These are phyloP conservation scores for Blastomyces emzantsi DNA, from an alignment of 2,329 filamentous ascomycete genomes.

Conservation along the genomic window DNA sequence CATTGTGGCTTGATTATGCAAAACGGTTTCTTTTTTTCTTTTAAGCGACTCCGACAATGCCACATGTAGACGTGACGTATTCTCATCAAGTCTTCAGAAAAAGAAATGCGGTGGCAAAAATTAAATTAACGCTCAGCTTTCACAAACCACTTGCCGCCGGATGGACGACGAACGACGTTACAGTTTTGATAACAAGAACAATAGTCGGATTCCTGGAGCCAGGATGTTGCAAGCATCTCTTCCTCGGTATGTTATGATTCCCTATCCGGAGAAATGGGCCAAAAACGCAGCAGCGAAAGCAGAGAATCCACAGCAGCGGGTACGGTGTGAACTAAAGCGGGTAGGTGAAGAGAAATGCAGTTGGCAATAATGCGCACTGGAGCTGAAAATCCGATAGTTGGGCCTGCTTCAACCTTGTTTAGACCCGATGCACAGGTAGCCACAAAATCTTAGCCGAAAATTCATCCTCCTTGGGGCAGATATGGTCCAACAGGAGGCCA, in stretches of 20 bases:
- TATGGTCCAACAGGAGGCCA: constrained; percentile 1
- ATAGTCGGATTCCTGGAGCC: background rate
- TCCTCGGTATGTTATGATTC: background rate
- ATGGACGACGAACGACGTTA: background rate
- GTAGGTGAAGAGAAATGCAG: background rate
- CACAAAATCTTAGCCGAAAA: constrained; percentile 2
- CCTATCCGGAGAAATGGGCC: background rate
- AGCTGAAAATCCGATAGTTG: background rate
- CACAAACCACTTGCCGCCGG: background rate
- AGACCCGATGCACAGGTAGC: background rate
- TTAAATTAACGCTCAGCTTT: background rate
- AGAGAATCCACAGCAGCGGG: background rate
- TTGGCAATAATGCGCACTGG: too few species aligned
- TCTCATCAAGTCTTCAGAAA: background rate
- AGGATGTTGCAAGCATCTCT: background rate
- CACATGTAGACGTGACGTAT: constrained; percentile 3
- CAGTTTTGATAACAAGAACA: background rate
- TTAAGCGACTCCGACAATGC: constrained; percentile 3
- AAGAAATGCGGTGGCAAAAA: constrained; percentile 3
- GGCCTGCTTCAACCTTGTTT: background rate
- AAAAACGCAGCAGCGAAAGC: background rate
- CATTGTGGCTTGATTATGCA: background rate
- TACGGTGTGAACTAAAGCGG: background rate
- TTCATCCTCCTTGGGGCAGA: background rate
- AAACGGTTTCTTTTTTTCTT: background rate